Conservation (phyloP, 2,329 filamentous ascomycete genomes). For the Orbilia ellipsospora region DNA sequence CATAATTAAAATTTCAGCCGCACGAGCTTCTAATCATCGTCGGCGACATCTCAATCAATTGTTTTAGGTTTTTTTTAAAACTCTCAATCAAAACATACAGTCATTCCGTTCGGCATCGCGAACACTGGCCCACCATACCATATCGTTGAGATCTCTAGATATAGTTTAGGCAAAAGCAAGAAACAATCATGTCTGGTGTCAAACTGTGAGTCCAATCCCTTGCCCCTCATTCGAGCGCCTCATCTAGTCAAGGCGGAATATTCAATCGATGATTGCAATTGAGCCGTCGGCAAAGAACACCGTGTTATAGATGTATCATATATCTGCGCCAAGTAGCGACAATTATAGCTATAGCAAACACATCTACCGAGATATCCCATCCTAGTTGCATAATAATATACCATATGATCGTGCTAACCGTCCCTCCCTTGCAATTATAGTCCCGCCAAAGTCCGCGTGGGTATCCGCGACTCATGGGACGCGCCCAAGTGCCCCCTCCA, state of each 20-base stretch:
- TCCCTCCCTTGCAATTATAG: constrained; percentile 12
- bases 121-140: neutral
- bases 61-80: too few species aligned
- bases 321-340: neutral
- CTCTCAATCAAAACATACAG: neutral
- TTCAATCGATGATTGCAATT: constrained; percentile 12
- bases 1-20: too few species aligned
- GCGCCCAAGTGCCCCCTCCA: constrained; percentile 37
- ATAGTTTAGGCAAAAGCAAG: constrained; percentile 5
- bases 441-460: constrained; percentile 52
- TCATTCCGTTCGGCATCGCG: constrained; percentile 8
- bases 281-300: constrained; percentile 15
- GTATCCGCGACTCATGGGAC: constrained; percentile 52
- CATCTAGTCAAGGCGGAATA: constrained; percentile 11
- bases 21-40: too few species aligned
- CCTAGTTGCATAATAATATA: neutral
- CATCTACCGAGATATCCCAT: neutral
- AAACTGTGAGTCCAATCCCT: constrained; percentile 46
- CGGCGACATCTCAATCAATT: too few species aligned
- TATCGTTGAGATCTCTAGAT: too few species aligned
- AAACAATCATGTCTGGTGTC: constrained; percentile 32
- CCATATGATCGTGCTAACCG: constrained; percentile 15
- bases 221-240: neutral
- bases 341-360: constrained; percentile 28
- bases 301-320: constrained; percentile 17